Conservation (phyloP, 78 protist genomes). For the Dictyostelium brefeldianum region DNA sequence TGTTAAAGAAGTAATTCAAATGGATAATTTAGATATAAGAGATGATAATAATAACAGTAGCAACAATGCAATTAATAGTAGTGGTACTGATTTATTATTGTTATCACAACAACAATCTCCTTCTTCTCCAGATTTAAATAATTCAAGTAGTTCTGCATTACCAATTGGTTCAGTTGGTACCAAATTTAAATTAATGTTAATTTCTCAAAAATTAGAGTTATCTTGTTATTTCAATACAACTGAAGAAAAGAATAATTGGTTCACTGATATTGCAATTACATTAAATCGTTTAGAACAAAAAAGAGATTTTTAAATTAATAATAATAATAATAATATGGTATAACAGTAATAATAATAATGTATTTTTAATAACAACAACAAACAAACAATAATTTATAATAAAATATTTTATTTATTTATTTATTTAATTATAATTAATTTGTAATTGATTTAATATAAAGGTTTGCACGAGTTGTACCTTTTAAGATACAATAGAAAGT, state of each 20-base stretch:
- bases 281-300: conserved; percentile 28
- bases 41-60: neutral
- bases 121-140: neutral
- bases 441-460: neutral
- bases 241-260: conserved; percentile 24
- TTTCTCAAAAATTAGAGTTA: neutral
- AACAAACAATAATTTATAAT: neutral
- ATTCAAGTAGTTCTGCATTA: neutral
- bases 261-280: conserved; percentile 28
- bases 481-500: conserved; percentile 38
- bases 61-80: neutral
- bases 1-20: conserved; percentile 28
- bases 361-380: neutral
- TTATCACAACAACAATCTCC: neutral
- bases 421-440: neutral
- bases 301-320: neutral
- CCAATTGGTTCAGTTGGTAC: neutral
- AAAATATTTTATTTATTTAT: neutral
- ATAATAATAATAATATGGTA: too few relatives aligned
- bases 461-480: conserved; percentile 1
- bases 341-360: neutral
- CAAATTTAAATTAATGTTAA: neutral
- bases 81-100: neutral
- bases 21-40: conserved; percentile 16
- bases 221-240: conserved; percentile 28